phyloP scores from a whole-genome alignment of 495 filamentous ascomycete species.

The Neurospora sp. region DNA sequence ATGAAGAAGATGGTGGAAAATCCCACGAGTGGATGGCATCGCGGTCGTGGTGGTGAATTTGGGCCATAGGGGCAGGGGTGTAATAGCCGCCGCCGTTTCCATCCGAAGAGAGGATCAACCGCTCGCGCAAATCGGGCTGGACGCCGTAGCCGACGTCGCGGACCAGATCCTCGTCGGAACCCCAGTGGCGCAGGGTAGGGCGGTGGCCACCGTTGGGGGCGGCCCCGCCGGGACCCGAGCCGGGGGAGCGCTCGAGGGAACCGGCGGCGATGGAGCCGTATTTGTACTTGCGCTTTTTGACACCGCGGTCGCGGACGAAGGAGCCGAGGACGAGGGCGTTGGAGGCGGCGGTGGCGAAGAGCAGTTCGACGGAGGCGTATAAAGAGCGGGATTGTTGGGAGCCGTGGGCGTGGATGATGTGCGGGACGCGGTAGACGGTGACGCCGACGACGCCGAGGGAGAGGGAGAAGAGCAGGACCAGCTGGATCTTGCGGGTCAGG shows the following conservation, averaged over 20 bases:
- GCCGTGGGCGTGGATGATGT: slow-evolving; percentile 51
- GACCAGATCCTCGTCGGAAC: slow-evolving; percentile 72
- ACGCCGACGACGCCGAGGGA: slow-evolving; percentile 65
- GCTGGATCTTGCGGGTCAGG: slow-evolving; percentile 50
- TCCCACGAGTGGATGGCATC: slow-evolving; percentile 30
- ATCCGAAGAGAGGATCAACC: slow-evolving; percentile 10
- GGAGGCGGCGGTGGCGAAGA: slow-evolving; percentile 65
- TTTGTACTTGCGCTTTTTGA: slow-evolving; percentile 69
- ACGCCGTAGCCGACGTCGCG: slow-evolving; percentile 59
- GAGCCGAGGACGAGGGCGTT: slow-evolving; percentile 74
- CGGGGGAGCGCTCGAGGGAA: slow-evolving; percentile 37
- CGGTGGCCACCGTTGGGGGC: slow-evolving; percentile 22
- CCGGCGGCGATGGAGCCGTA: slow-evolving; percentile 37
- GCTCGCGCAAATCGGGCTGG: slow-evolving; percentile 45
- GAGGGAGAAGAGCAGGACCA: slow-evolving; percentile 70
- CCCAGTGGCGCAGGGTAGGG: slow-evolving; percentile 55
- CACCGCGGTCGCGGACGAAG: slow-evolving; percentile 67
- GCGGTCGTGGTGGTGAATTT: not conserved
- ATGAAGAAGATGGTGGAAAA: slow-evolving; percentile 14
- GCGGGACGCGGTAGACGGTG: slow-evolving; percentile 66
- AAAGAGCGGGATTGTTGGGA: slow-evolving; percentile 68
- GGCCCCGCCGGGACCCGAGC: slow-evolving; percentile 3
- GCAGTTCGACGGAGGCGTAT: slow-evolving; percentile 64
- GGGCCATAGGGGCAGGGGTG: slow-evolving; percentile 23
- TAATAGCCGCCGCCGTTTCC: slow-evolving; percentile 3